Evolutionary conservation across 2,329 filamentous ascomycete species (phyloP).

Genomic region (Aureobasidium melanogenum): DNA sequence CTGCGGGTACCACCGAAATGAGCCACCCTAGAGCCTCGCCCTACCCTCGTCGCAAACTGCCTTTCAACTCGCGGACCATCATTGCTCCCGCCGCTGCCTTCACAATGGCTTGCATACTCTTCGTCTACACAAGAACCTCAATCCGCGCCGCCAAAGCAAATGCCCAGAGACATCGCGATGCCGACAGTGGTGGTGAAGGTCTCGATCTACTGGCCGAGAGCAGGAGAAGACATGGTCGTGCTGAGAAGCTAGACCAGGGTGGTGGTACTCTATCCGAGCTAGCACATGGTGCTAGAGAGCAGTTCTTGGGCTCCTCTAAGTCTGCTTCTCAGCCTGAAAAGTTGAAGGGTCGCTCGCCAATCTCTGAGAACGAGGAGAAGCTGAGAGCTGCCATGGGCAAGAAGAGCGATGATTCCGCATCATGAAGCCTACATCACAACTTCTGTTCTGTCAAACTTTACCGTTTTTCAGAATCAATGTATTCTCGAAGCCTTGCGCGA

Average conservation of each 20-base stretch:
- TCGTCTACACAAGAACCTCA: conserved; percentile 54
- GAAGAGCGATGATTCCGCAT: background rate
- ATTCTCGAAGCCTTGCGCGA: conserved; percentile 16
- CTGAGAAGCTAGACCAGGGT: conserved; percentile 35
- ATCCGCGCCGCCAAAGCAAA: conserved; percentile 60
- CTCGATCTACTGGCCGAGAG: conserved; percentile 45
- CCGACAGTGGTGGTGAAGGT: conserved; percentile 46
- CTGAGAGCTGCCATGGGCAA: conserved; percentile 26
- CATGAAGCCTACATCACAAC: background rate
- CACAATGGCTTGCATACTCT: conserved; percentile 52
- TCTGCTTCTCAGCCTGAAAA: conserved; percentile 29
- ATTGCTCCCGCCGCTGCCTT: conserved; percentile 55
- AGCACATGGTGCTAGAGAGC: conserved; percentile 21
- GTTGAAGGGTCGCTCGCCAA: conserved; percentile 25
- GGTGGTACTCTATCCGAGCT: conserved; percentile 27
- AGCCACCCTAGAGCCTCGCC: conserved; percentile 23
- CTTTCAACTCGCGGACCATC: conserved; percentile 33
- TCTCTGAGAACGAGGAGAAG: conserved; percentile 30
- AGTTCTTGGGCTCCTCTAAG: conserved; percentile 15
- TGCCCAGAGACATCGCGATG: conserved; percentile 50
- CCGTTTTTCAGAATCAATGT: background rate
- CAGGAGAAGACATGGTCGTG: conserved; percentile 42
- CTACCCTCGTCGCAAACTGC: conserved; percentile 25
- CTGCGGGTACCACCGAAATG: conserved; percentile 35
- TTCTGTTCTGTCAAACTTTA: background rate